Base-by-base conservation (phyloP, 331 rosid genomes). In the Erythrophleum ivorense region DNA sequence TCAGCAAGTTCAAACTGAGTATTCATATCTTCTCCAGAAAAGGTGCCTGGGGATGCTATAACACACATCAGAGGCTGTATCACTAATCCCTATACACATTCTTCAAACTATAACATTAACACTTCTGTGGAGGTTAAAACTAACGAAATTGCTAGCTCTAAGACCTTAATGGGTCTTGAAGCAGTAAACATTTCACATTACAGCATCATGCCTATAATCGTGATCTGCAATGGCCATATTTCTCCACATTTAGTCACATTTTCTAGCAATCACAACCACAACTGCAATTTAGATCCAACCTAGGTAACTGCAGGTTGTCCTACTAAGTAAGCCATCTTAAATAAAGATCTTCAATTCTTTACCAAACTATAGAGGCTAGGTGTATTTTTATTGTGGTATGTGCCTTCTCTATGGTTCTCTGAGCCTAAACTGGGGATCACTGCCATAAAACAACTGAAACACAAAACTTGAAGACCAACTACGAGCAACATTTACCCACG, bases 371-470 rank as follows among this genome's bases (percentile, higher is more conserved):
- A 19, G 34, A 65, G 36, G 57, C 69, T 14, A 70, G 6, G 24
- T n/a, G 70, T 43, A 62, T 59, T 67, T 48, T 52, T 19, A 21
- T 12, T 68, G 76, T 52, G 36, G 29, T 24, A 49, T 12, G 33
- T 45, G 18, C 68, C 45, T 21, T 65, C 80, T 73, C 72, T 16
- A 58, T 79, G 43, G 55, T 50, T 66, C 68, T 55, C 43, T 18
- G 21, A 49, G 60, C 77, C 66, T 67, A 57, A 8, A 71, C 41
- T 6, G 50, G 68, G 13, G 36, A 21, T 73, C 8, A 13, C 45
- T 18, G 38, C 29, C n/a, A 60, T 43, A 69, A 31, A 60, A 33
- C 24, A 79, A 58, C 33, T 7, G 45, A 75, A 75, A 68, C 45
- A 9, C 11, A 36, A 59, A 41, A 6, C 55, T 55, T 14, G 52